Evolutionary conservation across 345 rosid genomes (phyloP), one percentile per base, ranked within the genome.

Genomic region (Sonneratia alba): DNA sequence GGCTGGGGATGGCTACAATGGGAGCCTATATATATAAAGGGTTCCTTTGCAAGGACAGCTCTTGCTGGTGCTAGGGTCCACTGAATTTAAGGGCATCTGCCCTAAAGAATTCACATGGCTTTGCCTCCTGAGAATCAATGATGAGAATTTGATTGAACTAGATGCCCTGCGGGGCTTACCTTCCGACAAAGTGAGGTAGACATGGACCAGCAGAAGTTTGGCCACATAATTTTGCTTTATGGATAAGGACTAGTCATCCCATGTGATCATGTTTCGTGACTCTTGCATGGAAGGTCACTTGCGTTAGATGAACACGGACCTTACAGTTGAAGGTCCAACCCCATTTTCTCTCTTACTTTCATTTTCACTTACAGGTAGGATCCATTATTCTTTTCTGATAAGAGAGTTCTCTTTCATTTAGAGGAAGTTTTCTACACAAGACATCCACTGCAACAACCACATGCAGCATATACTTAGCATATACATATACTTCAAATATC

Each of bases 51-150:
- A 22, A 11, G 4, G 65, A 27, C 63, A 56, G 34, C 51, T 21
- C 63, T 57, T 49, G 59, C 59, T 53, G 22, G 11, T 22, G 65
- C 15, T 24, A 36, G n/a, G 66, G 51, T 34, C 73, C 36, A 24
- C 10, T 27, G 16, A 61, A 11, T 22, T 61, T 0, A 7, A 61
- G 65, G 65, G 40, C 49, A 43, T 38, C 4, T 22, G 18, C n/a
- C 2, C 65, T 47, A 9, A 19, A 67, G 49, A 27, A 37, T 0
- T 66, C 79, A 68, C 79, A 62, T 72, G 73, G 70, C 43, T 32
- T 36, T 68, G 72, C 71, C 45, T 69, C 42, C 51, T 48, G 6
- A 68, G 68, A 22, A 6, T 34, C 36, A 61, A 18, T 4, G 21
- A 56, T 56, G 7, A 22, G 62, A 56, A 27, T 19, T 21, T 22